Percentiles rank a stretch among this genome's conserved stretches.
Evolutionary conservation across 371 early-diverging fungal species (phyloP).

Genomic region (Fennellomyces sp.): DNA sequence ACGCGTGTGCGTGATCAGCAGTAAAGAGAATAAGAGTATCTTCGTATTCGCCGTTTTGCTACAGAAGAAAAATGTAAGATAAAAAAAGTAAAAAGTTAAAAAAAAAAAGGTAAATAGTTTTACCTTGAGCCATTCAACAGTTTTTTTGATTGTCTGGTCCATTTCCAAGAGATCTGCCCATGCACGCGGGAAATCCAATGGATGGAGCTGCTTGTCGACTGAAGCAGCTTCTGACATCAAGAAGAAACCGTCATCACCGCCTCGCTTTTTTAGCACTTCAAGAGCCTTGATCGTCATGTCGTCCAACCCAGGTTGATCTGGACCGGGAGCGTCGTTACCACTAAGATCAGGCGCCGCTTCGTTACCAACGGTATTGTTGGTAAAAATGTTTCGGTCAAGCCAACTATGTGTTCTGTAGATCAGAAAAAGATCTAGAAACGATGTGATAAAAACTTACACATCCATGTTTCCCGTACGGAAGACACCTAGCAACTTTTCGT

Average conservation of each 20-base stretch:
- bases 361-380: slow-evolving; percentile 53
- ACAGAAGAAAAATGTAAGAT: neutral
- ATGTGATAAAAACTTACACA: slow-evolving; percentile 31
- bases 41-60: slow-evolving; percentile 53
- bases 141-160: slow-evolving; percentile 68
- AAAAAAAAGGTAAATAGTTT: neutral
- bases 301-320: slow-evolving; percentile 68
- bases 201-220: slow-evolving; percentile 72
- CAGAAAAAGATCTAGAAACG: neutral
- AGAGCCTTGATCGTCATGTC: slow-evolving; percentile 75
- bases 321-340: slow-evolving; percentile 49
- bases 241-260: slow-evolving; percentile 73
- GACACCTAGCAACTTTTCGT: slow-evolving; percentile 68
- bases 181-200: slow-evolving; percentile 74
- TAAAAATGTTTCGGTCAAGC: slow-evolving; percentile 70
- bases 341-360: slow-evolving; percentile 53
- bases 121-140: slow-evolving; percentile 61
- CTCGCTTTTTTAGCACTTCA: slow-evolving; percentile 61
- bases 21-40: slow-evolving; percentile 73
- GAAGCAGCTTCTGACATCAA: slow-evolving; percentile 80
- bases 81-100: neutral
- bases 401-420: slow-evolving; percentile 28
- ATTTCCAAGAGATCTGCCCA: slow-evolving; percentile 73
- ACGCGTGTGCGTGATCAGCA: slow-evolving; percentile 75
- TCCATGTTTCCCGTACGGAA: slow-evolving; percentile 68